These are phyloP conservation scores for Wilhelminamyces savonicus DNA, from an alignment of 805 yeast genomes.

Conservation along the genomic window DNA sequence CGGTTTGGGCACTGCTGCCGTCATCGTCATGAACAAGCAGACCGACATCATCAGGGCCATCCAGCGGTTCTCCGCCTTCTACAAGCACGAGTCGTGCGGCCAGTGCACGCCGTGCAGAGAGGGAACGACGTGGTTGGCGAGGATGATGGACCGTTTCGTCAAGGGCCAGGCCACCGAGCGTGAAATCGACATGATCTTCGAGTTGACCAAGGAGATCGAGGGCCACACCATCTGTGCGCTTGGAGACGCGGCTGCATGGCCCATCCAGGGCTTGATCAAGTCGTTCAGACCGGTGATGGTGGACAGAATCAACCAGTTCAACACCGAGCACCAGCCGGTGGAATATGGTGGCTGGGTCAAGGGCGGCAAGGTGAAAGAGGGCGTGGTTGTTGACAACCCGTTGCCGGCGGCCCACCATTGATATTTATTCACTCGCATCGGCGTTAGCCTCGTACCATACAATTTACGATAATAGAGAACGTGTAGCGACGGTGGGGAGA, in stretches of 20 bases:
- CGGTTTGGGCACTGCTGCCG: constrained; percentile 90
- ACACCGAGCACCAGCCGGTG: constrained; percentile 42
- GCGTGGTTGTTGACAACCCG: constrained; percentile 58
- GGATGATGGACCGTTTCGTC: constrained; percentile 78
- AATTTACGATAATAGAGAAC: no score
- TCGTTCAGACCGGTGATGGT: constrained; percentile 79
- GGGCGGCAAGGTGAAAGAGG: constrained; percentile 52
- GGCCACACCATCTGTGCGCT: constrained; percentile 90
- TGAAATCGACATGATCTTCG: constrained; percentile 81
- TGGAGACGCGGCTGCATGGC: constrained; percentile 95
- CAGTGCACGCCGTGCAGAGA: constrained; percentile 95
- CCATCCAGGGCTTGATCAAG: constrained; percentile 81
- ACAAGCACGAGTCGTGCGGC: constrained; percentile 90
- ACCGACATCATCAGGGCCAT: constrained; percentile 82
- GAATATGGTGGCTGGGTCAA: constrained; percentile 76
- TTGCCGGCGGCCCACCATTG: constrained; percentile 38
- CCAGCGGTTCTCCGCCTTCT: constrained; percentile 77
- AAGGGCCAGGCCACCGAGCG: constrained; percentile 73
- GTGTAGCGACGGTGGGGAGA: no score
- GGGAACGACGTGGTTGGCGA: constrained; percentile 81
- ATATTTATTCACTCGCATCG: background rate
- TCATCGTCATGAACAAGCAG: constrained; percentile 82
- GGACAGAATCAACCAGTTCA: constrained; percentile 64
- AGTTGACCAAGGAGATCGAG: constrained; percentile 80
- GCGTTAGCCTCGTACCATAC: background rate